These are phyloP conservation scores for Lavandula angustifolia DNA, from an alignment of 257 asterid species.

Conservation along the genomic window DNA sequence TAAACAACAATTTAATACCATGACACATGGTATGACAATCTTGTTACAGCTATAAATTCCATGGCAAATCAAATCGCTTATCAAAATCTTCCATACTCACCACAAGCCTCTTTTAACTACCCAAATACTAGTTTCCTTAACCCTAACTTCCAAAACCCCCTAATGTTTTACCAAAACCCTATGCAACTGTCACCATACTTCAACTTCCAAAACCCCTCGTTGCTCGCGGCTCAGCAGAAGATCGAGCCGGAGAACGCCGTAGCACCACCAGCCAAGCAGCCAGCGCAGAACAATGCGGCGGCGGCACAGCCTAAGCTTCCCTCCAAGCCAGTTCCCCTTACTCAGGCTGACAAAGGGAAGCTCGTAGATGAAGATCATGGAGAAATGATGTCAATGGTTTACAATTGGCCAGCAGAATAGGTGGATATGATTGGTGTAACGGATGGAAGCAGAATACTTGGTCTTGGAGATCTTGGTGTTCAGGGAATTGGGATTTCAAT, in stretches of 20 bases:
- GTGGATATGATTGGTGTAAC: constrained; percentile 99
- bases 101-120: too few relatives aligned
- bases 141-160: too few relatives aligned
- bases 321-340: constrained; percentile 67
- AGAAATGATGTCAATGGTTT: constrained; percentile 99
- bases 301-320: constrained; percentile 52
- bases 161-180: too few relatives aligned
- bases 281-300: constrained; percentile 31
- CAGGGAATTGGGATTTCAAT: constrained; percentile 97
- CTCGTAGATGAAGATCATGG: too few relatives aligned
- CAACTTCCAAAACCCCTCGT: constrained; percentile 40
- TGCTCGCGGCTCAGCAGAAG: constrained; percentile 62
- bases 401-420: constrained; percentile 99
- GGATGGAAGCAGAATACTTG: constrained; percentile 98
- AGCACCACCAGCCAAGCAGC: constrained; percentile 38
- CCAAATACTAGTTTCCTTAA: too few relatives aligned
- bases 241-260: constrained; percentile 51
- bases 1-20: too few relatives aligned
- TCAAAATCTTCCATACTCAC: too few relatives aligned
- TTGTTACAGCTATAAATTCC: too few relatives aligned
- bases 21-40: too few relatives aligned
- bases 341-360: too few relatives aligned
- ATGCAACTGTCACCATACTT: too few relatives aligned
- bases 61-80: too few relatives aligned
- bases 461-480: constrained; percentile 99